phyloP scores from a whole-genome alignment of 306 rosid genomes.

The Dalbergia cochinchinensis region DNA sequence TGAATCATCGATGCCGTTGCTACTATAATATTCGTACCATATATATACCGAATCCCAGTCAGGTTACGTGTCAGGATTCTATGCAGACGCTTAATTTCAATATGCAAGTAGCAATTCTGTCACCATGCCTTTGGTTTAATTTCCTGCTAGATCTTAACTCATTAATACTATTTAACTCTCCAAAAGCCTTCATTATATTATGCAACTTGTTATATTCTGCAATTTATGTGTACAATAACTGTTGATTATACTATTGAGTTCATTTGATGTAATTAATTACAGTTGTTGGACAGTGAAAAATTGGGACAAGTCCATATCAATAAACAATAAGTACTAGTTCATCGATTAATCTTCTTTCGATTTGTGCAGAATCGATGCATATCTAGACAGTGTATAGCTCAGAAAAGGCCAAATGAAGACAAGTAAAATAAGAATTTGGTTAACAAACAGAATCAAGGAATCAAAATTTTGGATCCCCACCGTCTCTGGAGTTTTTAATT shows the following conservation, averaged over 20 bases:
- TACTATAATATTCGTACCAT: neutral
- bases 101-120: constrained; percentile 1
- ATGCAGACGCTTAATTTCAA: neutral
- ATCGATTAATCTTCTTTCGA: constrained; percentile 15
- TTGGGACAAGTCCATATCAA: constrained; percentile 28
- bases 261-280: constrained; percentile 14
- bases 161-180: neutral
- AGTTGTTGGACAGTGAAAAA: constrained; percentile 21
- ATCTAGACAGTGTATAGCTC: constrained; percentile 36
- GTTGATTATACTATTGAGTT: constrained; percentile 8
- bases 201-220: constrained; percentile 31
- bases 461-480: constrained; percentile 45
- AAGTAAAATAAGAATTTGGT: neutral
- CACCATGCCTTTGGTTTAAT: neutral
- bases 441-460: constrained; percentile 46
- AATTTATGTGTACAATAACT: neutral
- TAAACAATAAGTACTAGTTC: constrained; percentile 6
- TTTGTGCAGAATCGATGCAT: constrained; percentile 34
- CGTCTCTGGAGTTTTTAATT: neutral
- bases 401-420: constrained; percentile 6
- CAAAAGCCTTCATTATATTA: neutral
- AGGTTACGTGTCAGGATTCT: constrained; percentile 29
- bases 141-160: neutral
- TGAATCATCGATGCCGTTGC: neutral
- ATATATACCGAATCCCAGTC: constrained; percentile 33